Percentiles rank a stretch among this genome's conserved stretches.
Evolutionary conservation across 352 stramenopile species (phyloP).

Genomic region (Chrysophaeum taylorii): DNA sequence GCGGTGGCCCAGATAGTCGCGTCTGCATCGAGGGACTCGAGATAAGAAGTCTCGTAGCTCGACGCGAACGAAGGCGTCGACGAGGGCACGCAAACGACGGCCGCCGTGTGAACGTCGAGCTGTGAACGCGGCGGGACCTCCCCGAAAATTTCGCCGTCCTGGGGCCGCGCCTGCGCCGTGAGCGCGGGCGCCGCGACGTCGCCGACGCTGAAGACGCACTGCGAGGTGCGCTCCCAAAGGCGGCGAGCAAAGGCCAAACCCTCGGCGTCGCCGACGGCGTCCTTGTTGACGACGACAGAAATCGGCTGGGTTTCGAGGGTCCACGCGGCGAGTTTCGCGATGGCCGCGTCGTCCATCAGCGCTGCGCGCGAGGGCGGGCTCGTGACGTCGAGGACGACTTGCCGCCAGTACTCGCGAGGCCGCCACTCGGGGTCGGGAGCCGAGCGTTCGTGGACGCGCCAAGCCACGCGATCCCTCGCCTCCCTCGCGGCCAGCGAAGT

Average conservation of each 20-base stretch:
- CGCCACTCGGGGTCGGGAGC: too few species aligned
- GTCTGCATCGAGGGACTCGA: constrained; percentile 29
- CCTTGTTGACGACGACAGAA: constrained; percentile 47
- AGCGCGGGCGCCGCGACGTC: constrained; percentile 34
- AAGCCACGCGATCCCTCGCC: too few species aligned
- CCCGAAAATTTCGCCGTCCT: constrained; percentile 56
- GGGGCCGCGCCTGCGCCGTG: constrained; percentile 51
- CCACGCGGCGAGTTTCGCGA: constrained; percentile 43
- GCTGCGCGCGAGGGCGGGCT: constrained; percentile 18
- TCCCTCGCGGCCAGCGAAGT: constrained; percentile 24
- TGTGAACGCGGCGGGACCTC: constrained; percentile 47
- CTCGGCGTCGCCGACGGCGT: not conserved
- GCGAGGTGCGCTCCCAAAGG: constrained; percentile 44
- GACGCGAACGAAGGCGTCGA: constrained; percentile 49
- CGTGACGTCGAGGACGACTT: constrained; percentile 51
- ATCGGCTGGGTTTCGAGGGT: constrained; percentile 51
- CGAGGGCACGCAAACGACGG: constrained; percentile 48
- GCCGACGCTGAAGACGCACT: constrained; percentile 53
- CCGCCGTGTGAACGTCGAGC: constrained; percentile 44
- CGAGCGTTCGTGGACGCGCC: too few species aligned
- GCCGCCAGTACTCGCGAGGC: constrained; percentile 50
- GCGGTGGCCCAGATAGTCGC: constrained; percentile 8
- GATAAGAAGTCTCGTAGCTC: constrained; percentile 35
- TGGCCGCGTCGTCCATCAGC: constrained; percentile 20
- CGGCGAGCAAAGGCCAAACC: not conserved